These are phyloP conservation scores for Cystobasidium ongulense DNA, from an alignment of 768 basidiomycete species.

Conservation along the genomic window DNA sequence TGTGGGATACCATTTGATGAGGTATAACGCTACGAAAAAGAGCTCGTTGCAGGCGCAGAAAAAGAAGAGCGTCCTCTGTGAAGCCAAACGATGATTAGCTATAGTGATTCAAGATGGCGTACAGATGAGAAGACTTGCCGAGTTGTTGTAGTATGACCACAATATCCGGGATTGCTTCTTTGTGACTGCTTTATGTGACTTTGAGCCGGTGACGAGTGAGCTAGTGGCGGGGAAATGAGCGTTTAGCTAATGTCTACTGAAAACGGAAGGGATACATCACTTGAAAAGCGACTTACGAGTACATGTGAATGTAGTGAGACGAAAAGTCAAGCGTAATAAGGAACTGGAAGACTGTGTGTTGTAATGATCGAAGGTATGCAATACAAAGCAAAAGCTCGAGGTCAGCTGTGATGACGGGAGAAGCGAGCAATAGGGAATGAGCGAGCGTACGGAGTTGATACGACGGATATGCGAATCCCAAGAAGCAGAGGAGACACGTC, in stretches of 20 bases:
- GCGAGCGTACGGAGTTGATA: conserved; percentile 53
- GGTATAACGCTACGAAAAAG: conserved; percentile 89
- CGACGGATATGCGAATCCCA: conserved; percentile 78
- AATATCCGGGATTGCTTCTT: conserved; percentile 87
- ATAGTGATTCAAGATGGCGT: neutral
- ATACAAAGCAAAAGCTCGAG: neutral
- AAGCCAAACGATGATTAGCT: neutral
- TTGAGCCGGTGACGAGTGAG: conserved; percentile 85
- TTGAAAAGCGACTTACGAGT: conserved; percentile 60
- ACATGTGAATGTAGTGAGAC: conserved; percentile 99
- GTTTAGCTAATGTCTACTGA: no score
- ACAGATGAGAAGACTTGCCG: conserved; percentile 53
- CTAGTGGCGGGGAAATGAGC: conserved; percentile 50
- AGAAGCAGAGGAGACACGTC: conserved; percentile 84
- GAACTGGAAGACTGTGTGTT: conserved; percentile 62
- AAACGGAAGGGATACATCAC: no score
- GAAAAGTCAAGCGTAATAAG: conserved; percentile 95
- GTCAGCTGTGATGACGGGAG: neutral
- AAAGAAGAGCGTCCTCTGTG: conserved; percentile 72
- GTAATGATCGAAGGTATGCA: neutral
- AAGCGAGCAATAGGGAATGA: neutral
- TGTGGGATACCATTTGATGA: conserved; percentile 63
- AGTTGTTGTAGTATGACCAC: conserved; percentile 86
- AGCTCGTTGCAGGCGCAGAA: conserved; percentile 92
- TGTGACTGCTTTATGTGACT: conserved; percentile 83